These are phyloP conservation scores for Cordyceps farinosa DNA, from an alignment of 2,329 filamentous ascomycete genomes.

Conservation along the genomic window DNA sequence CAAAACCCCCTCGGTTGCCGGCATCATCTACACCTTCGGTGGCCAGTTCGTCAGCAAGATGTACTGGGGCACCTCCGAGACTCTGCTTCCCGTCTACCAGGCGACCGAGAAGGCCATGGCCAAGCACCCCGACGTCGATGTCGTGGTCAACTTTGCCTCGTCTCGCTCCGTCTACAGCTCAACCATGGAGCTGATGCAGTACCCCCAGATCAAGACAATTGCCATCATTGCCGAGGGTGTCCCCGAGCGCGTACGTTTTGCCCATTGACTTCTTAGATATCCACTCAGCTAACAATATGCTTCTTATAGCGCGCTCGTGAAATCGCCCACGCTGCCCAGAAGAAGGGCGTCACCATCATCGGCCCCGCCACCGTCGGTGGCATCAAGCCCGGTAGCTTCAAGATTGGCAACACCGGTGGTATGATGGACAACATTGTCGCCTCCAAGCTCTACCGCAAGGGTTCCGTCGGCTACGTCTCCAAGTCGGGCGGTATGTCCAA, in stretches of 20 bases:
- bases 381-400: constrained; percentile 99
- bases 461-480: constrained; percentile 98
- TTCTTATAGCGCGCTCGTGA: constrained; percentile 78
- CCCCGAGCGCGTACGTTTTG: constrained; percentile 75
- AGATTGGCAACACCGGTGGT: constrained; percentile 99
- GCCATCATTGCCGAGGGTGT: constrained; percentile 99
- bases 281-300: constrained; percentile 21
- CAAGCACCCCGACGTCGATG: constrained; percentile 97
- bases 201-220: constrained; percentile 95
- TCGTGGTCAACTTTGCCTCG: constrained; percentile 98
- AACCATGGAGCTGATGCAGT: constrained; percentile 97
- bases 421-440: constrained; percentile 99
- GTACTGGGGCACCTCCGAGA: constrained; percentile 99
- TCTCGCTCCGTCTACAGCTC: constrained; percentile 98
- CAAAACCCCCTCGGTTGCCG: constrained; percentile 89
- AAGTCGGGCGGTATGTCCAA: constrained; percentile 99
- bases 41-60: constrained; percentile 99
- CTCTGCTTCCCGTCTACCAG: constrained; percentile 97
- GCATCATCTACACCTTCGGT: constrained; percentile 99
- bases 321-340: constrained; percentile 92
- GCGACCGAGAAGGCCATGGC: constrained; percentile 84
- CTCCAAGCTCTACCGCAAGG: constrained; percentile 99
- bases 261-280: not conserved
- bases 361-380: constrained; percentile 97
- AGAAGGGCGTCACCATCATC: constrained; percentile 99